Conservation (phyloP, 75 land plant species). For the Pinus tabuliformis region DNA sequence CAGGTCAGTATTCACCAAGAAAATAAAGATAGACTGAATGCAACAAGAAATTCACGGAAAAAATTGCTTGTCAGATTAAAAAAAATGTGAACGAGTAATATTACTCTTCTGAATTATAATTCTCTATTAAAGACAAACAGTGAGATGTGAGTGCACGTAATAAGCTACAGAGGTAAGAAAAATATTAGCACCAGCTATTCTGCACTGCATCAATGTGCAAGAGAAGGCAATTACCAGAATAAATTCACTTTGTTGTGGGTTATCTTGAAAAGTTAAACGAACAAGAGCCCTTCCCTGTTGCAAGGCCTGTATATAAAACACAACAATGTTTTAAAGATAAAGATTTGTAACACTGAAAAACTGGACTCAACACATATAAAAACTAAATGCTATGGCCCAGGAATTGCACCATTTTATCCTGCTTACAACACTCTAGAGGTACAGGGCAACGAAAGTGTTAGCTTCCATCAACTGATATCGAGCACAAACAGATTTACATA, state of each 20-base stretch:
- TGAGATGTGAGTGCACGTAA: neutral
- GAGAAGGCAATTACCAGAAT: slow-evolving; percentile 49
- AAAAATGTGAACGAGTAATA: no score
- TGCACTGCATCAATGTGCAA: neutral
- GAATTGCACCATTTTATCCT: no score
- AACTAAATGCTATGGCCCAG: no score
- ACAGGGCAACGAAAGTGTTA: no score
- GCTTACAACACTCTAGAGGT: no score
- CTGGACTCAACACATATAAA: no score
- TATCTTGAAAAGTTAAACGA: slow-evolving; percentile 36
- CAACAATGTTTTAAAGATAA: neutral
- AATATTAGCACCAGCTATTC: no score
- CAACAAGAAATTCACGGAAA: no score
- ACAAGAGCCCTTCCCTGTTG: slow-evolving; percentile 81
- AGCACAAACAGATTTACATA: no score
- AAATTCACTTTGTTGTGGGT: slow-evolving; percentile 54
- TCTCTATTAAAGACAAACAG: neutral
- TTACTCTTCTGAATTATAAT: neutral
- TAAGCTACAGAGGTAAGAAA: no score
- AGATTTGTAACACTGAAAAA: neutral
- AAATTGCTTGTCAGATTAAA: no score
- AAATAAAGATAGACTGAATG: neutral
- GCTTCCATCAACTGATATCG: no score
- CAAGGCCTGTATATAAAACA: slow-evolving; percentile 39
- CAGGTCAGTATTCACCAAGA: neutral